Evolutionary conservation across 768 basidiomycete species (phyloP).

Genomic region (Suillus brevipes): DNA sequence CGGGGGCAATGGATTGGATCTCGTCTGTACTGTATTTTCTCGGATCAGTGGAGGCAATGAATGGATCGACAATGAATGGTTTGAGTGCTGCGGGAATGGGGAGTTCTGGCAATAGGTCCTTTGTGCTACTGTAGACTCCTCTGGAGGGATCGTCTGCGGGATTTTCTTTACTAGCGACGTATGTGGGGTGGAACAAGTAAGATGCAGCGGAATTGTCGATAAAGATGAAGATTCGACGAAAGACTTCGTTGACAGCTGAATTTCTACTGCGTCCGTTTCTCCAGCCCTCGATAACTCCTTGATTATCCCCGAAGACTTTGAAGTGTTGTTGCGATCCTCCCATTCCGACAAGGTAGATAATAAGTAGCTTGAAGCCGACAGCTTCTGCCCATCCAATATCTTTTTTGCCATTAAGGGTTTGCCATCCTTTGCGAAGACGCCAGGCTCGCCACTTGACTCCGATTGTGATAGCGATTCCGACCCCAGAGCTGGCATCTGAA

Average conservation of each 20-base stretch:
- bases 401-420: too few relatives aligned
- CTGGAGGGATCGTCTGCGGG: constrained; percentile 10
- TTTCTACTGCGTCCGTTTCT: neutral
- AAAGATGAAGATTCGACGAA: constrained; percentile 9
- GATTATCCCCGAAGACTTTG: neutral
- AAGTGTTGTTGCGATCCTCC: neutral
- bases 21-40: neutral
- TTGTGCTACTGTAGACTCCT: neutral
- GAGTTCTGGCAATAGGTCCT: constrained; percentile 9
- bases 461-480: constrained; percentile 23
- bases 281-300: neutral
- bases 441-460: constrained; percentile 22
- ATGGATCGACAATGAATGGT: neutral
- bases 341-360: too few relatives aligned
- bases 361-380: too few relatives aligned
- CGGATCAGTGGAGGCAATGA: neutral
- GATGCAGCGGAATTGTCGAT: constrained; percentile 7
- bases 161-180: constrained; percentile 7
- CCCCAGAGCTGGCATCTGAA: constrained; percentile 18
- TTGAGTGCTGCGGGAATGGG: constrained; percentile 9
- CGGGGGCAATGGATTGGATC: constrained; percentile 5
- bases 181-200: neutral
- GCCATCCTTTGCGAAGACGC: too few relatives aligned
- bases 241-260: too few relatives aligned
- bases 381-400: too few relatives aligned